Base-by-base conservation (phyloP, 129 eudicot genomes). In the Chrysanthemum makinoi region DNA sequence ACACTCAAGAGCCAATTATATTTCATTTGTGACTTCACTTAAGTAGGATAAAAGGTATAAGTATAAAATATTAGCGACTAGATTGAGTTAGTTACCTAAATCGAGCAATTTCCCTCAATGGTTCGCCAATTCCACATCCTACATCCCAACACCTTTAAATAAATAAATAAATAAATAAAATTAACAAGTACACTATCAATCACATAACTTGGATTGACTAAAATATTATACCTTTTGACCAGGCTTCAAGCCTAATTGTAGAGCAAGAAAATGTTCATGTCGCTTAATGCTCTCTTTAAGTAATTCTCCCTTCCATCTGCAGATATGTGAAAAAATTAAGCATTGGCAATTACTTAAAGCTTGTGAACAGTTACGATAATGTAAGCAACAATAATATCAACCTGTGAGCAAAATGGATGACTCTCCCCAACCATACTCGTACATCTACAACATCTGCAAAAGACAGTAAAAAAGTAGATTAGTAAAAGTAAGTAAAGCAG, bases 371-470 rank as follows among this genome's bases (percentile, higher is more conserved):
- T 10, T 10, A 12, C 2, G 17, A 17, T 19, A 50, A 48, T 33
- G 46, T 46, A 66, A 64, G 65, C 66, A 51, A 57, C 43, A 54
- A n/a, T 15, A 49, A 26, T 14, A 59, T 48, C 72, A 64, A 90
- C 99, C 99, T 95, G 62, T 76, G 91, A 12, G 99, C 99, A 86
- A 95, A 90, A 81, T 95, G 99, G 78, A 95, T 75, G 99, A 95
- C 72, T 95, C 99, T 82, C 99, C 99, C 99, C 96, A 95, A 51
- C 99, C 99, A 84, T 90, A 90, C 80, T 95, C 99, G 49, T 95
- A 95, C n/a, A n/a, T n/a, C n/a, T n/a, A n/a, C n/a, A n/a, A n/a
- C n/a, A n/a, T n/a, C n/a, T n/a, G n/a, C n/a, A n/a, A n/a, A n/a
- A n/a, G n/a, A n/a, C n/a, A n/a, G n/a, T n/a, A n/a, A n/a, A n/a